Percentiles rank a stretch among this genome's conserved stretches.
phyloP scores from a whole-genome alignment of 176 grass and related monocot genomes.

The Eremochloa ophiuroides region DNA sequence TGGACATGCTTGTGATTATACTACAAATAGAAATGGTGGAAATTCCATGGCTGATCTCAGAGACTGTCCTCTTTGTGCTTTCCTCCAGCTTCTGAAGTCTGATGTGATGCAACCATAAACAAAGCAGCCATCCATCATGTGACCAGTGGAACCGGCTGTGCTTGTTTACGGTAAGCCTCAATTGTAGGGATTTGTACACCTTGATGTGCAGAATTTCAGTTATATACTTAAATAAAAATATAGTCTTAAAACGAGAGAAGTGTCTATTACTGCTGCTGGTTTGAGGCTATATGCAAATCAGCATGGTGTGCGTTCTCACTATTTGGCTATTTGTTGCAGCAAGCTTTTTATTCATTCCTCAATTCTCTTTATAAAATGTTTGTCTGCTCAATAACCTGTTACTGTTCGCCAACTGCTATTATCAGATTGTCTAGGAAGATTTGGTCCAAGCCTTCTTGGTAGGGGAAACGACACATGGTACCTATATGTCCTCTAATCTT shows the following conservation, averaged over 20 bases:
- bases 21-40: background rate
- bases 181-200: background rate
- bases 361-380: background rate
- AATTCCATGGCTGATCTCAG: constrained; percentile 5
- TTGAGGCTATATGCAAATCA: background rate
- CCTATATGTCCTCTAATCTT: constrained; percentile 2
- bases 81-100: background rate
- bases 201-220: background rate
- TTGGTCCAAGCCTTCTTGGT: constrained; percentile 74
- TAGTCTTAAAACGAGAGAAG: background rate
- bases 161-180: background rate
- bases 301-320: background rate
- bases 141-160: background rate
- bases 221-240: background rate
- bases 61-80: constrained; percentile 2
- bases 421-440: constrained; percentile 84
- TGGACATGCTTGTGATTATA: background rate
- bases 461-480: constrained; percentile 74
- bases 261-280: background rate
- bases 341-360: background rate
- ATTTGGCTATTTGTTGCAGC: background rate
- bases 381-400: constrained; percentile 13
- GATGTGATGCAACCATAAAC: background rate
- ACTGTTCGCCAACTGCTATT: constrained; percentile 26
- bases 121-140: constrained; percentile 19